Base-by-base conservation (phyloP, 2,329 filamentous ascomycete genomes). In the Diaporthe velutina region DNA sequence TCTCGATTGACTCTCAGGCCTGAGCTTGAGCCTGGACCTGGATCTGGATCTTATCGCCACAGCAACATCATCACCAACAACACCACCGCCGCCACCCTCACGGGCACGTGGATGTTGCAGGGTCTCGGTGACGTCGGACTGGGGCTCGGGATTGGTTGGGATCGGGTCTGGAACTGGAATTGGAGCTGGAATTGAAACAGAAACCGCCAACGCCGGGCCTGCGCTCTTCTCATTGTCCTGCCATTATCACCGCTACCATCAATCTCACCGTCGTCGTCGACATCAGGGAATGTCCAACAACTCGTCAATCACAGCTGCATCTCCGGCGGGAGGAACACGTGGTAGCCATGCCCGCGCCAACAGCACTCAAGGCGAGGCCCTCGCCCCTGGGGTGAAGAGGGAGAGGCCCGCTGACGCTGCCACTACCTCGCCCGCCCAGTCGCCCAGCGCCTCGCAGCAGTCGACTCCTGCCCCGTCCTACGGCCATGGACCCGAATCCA, bases 401-500 rank as follows among this genome's bases (percentile, higher is more conserved):
- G 74, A 74, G 19, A 73, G 68, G 50, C 33, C 61, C 48, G 64
- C 68, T n/a, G 72, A 76, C 28, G 54, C 40, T 12, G 30, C 50
- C 50, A 61, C 61, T 25, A 52, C 40, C 60, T 61, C 70, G 33
- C 70, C 70, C 13, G 70, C 57, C 19, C 28, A 42, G 55, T 58
- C 71, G 17, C 48, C 57, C 6, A 67, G 50, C 45, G 60, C 54
- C 54, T 72, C 72, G 6, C 72, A 73, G 9, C 54, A 57, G n/a
- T 75, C 74, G 19, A 58, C 71, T 38, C 60, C 68, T 45, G 72
- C 61, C 22, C 71, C 74, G 17, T 71, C 74, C 15, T 54, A 68
- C n/a, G 48, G 22, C 45, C 45, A 50, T 15, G 64, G 66, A 1
- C 54, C 73, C 17, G 75, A 74, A 10, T 45, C 60, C 57, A 90